Evolutionary conservation across 148 eudicot genomes (phyloP).

Genomic region (Spergularia bocconei): DNA sequence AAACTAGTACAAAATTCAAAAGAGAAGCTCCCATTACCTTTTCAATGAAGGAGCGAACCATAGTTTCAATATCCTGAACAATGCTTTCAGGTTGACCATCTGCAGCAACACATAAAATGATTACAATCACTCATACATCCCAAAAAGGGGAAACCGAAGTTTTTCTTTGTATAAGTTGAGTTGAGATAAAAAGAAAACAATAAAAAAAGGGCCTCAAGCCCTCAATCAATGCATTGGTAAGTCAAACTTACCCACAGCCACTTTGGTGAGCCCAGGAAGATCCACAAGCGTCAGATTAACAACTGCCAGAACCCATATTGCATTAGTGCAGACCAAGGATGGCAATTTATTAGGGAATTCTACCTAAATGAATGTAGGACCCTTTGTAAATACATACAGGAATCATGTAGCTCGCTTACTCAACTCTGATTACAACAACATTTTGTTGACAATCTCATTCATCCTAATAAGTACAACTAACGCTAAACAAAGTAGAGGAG

Average conservation of each 20-base stretch:
- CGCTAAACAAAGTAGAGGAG: background rate
- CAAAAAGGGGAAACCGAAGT: background rate
- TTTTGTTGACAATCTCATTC: background rate
- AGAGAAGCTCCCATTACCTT: slow-evolving; percentile 29
- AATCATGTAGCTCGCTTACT: background rate
- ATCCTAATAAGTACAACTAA: slow-evolving; percentile 1
- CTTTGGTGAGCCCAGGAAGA: slow-evolving; percentile 99
- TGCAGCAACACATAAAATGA: slow-evolving; percentile 30
- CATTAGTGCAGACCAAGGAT: slow-evolving; percentile 11
- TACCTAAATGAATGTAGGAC: background rate
- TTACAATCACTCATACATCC: background rate
- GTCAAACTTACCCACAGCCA: slow-evolving; percentile 80
- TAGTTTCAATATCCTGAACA: slow-evolving; percentile 49
- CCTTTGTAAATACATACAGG: background rate
- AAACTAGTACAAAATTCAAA: background rate
- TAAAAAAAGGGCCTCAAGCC: background rate
- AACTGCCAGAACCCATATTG: slow-evolving; percentile 51
- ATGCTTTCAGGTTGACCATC: slow-evolving; percentile 61
- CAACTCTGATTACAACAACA: background rate
- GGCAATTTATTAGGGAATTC: background rate
- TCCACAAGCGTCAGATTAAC: slow-evolving; percentile 94
- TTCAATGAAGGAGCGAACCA: slow-evolving; percentile 53
- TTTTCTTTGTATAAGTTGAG: too few relatives aligned
- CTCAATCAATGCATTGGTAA: background rate
- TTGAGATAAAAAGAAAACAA: background rate